Evolutionary conservation across 2,329 filamentous ascomycete genomes (phyloP), one percentile per base, ranked within the genome.

Genomic region (Metarhizium anisopliae): DNA sequence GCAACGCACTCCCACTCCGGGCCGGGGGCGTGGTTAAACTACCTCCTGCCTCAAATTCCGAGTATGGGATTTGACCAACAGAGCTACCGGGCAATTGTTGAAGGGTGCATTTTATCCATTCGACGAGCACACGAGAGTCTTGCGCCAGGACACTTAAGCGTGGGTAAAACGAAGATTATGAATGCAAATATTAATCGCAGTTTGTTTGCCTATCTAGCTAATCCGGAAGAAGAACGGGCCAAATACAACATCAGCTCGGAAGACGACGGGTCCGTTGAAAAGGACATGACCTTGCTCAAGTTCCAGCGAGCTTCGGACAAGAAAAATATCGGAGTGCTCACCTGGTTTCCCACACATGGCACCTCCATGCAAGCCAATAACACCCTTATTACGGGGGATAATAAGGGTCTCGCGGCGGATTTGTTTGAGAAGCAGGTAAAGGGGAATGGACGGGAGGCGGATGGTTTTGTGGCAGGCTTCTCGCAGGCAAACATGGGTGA

Each of bases 331-430:
- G 91, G 89, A n/a, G 75, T 94, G 3, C 70, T 96, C 59, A 93
- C 89, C 14, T 96, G 91, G 88, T 96, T 93, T 67, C 83, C 92
- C 2, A 90, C 92, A 0, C 92, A 96, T 69, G 90, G 90, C 42
- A 96, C 92, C 0, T 95, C 90, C 2, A 85, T 96, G 77, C 83
- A 90, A 53, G 87, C 88, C 52, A 96, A 96, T 73, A 95, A 95
- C 71, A 95, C 90, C 0, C 77, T 95, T 6, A 84, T 95, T 51
- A 86, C 89, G 2, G 92, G 90, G 32, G 92, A 96, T 69, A 96
- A 96, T 76, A 96, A 96, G 73, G 92, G 92, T 5, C 87, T 96
- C 5, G 91, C 92, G 0, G 89, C 90, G 3, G 83, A 86, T 62
- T 76, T 95, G 6, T 88, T 96, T 60, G 92, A 96, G 68, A 82